Evolutionary conservation across 1,284 basidiomycete species (phyloP), one percentile per base, ranked within the genome.

Genomic region (Cronartium ribicola): DNA sequence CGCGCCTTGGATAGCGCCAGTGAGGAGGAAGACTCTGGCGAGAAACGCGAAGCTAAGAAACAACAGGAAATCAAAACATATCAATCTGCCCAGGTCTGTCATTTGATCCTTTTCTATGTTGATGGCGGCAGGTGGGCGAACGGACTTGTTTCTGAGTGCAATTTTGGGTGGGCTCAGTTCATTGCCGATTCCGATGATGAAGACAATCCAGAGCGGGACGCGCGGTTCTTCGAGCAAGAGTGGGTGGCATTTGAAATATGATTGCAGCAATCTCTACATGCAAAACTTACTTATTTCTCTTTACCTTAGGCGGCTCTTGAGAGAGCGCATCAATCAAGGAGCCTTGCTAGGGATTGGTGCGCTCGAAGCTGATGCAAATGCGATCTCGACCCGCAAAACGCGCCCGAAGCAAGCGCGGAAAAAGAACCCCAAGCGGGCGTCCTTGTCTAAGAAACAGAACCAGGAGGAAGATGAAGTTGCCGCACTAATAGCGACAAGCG

Each of bases 131-230:
- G 8, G n/a, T 60, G 36, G 40, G n/a, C 10, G 1, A 57, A 29
- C 29, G n/a, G 8, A 43, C n/a, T 36, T 22, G 20, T 39, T 64
- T 37, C 22, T 66, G 60, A 62, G 59, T 36, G 36, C 3, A 59
- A 40, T 60, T 59, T 39, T 36, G 29, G 20, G n/a, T 22, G 29
- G 29, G 7, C 20, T n/a, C 51, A 73, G 70, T 73, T 73, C 61
- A 55, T 73, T 59, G 57, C 70, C 13, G 46, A 66, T 60, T 66
- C 55, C 5, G 70, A 73, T 43, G 55, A 73, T 41, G 70, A 73
- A 61, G 40, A 29, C 36, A 43, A 73, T 73, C 46, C 36, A 55
- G 70, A 73, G 37, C 63, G 63, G 20, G 70, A 73, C 61, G 51
- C 43, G 43, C 51, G 43, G 41, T 70, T 70, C 20, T 70, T 63